Evolutionary conservation across 169 alveolate species (phyloP).

Genomic region (Plasmodium yoelii): DNA sequence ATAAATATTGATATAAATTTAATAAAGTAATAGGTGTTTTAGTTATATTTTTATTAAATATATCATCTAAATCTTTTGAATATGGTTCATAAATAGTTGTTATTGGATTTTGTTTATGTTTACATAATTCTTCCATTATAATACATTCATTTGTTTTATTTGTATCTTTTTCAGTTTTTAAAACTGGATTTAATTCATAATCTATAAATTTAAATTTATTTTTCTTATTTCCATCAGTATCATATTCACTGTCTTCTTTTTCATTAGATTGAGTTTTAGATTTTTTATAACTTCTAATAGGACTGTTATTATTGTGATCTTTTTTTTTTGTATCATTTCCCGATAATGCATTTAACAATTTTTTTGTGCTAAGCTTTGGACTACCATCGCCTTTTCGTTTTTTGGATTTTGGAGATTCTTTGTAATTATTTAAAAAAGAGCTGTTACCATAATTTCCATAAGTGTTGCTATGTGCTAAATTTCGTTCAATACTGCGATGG

Average conservation of each 20-base stretch:
- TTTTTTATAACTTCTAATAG: slow-evolving; percentile 13
- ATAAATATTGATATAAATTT: slow-evolving; percentile 25
- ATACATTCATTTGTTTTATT: slow-evolving; percentile 4
- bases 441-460: not conserved
- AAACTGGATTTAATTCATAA: slow-evolving; percentile 66
- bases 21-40: slow-evolving; percentile 30
- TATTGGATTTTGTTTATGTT: slow-evolving; percentile 68
- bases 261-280: not conserved
- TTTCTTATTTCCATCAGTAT: not conserved
- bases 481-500: too few relatives aligned
- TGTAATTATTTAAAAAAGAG: not conserved
- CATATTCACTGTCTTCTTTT: not conserved
- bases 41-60: slow-evolving; percentile 29
- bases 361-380: slow-evolving; percentile 24
- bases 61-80: slow-evolving; percentile 58
- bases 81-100: slow-evolving; percentile 33
- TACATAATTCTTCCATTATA: slow-evolving; percentile 44
- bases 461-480: too few relatives aligned
- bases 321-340: slow-evolving; percentile 6
- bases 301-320: not conserved
- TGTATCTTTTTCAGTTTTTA: slow-evolving; percentile 18
- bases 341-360: slow-evolving; percentile 1
- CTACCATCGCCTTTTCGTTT: slow-evolving; percentile 20
- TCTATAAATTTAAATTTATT: slow-evolving; percentile 18
- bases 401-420: slow-evolving; percentile 27